Evolutionary conservation across 2,329 filamentous ascomycete species (phyloP), one percentile per base, ranked within the genome.

Genomic region (Lecanicillium sp.): DNA sequence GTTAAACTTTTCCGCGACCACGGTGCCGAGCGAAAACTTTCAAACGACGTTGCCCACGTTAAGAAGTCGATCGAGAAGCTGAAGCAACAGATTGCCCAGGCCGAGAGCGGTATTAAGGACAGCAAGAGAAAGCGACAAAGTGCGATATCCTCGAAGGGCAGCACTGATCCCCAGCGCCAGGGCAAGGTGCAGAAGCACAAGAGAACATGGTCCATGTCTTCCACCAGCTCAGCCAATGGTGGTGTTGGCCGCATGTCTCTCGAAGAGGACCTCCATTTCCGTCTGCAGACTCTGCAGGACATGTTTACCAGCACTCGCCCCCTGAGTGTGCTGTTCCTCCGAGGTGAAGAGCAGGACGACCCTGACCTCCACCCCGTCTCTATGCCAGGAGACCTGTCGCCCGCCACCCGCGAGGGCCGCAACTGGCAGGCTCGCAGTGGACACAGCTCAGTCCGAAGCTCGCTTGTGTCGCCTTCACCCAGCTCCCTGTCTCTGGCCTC

Each of bases 1-100:
- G 90, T 96, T 44, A 97, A 97, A 61, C 77, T 97, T 3, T 97
- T 97, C 71, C 79, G 90, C 46, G 90, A 97, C 55, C 92, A 97
- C 52, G 90, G 90, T 17, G 92, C 92, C 0, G 90, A 97, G 60
- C 79, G 90, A 36, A 97, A 97, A 58, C 72, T 97, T 1, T 89
- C 89, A 13, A 97, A 97, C 55, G 90, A 97, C 50, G 77, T 96
- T 8, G 85, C 87, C 0, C 90, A 97, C 53, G 86, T 97, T 47
- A 94, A 94, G 62, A 97, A 96, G 65, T 87, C 84, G 0, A 96
- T 97, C 50, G 90, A 96, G 55, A 97, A 96, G 62, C 67, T 96
- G 33, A 94, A 94, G 60, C 88, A 95, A 55, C 90, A 96, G 54
- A 92, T 96, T 44, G 71, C 83, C 0, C 88, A 96, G 54, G 75